Percentiles rank a stretch among this genome's conserved stretches.
These are phyloP conservation scores for Posidonia oceanica DNA, from an alignment of 116 monocot species.

Conservation along the genomic window DNA sequence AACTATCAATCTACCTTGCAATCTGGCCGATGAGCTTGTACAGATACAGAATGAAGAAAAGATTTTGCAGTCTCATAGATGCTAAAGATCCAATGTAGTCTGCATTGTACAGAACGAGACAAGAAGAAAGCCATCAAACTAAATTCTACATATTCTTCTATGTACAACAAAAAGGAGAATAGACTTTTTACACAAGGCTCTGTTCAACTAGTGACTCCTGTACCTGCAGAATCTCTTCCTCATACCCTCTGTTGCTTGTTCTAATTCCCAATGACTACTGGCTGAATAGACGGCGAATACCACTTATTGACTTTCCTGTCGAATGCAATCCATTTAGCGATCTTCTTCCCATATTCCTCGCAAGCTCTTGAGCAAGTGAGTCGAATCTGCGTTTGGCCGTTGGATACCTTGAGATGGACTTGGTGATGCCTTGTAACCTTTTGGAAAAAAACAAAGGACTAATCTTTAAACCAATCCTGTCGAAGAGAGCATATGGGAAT, in stretches of 20 bases:
- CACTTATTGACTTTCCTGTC: constrained; percentile 17
- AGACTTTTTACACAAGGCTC: not conserved
- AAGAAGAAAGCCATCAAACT: too few relatives aligned
- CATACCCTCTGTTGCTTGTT: constrained; percentile 6
- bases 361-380: constrained; percentile 57
- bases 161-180: too few relatives aligned
- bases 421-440: constrained; percentile 96
- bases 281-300: constrained; percentile 34
- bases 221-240: not conserved
- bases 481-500: not conserved
- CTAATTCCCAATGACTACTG: constrained; percentile 38
- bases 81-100: too few relatives aligned
- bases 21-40: too few relatives aligned
- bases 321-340: constrained; percentile 2
- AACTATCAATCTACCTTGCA: too few relatives aligned
- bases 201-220: not conserved
- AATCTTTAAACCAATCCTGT: not conserved
- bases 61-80: too few relatives aligned
- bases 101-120: too few relatives aligned
- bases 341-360: constrained; percentile 32
- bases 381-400: constrained; percentile 66
- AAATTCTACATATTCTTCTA: too few relatives aligned
- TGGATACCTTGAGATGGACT: constrained; percentile 84
- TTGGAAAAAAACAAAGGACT: not conserved
- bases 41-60: too few relatives aligned